Evolutionary conservation across 169 alveolate genomes (phyloP), one percentile per base, ranked within the genome.

Genomic region (Plasmodium malariae): DNA sequence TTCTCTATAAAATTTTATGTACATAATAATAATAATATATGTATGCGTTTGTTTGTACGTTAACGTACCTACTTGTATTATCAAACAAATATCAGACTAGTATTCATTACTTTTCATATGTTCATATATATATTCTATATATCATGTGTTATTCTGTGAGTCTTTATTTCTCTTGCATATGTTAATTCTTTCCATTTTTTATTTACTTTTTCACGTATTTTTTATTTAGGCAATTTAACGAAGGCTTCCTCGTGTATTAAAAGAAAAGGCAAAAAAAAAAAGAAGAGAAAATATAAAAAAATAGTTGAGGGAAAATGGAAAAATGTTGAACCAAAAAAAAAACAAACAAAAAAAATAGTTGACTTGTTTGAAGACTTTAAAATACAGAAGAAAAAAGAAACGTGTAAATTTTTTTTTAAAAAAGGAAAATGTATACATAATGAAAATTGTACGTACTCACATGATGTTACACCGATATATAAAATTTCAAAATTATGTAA

Each of bases 401-500:
- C 92, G 17, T 94, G 96, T 90, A 94, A 90, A 48, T 94, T 60
- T 86, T 94, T 68, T 89, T 94, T 92, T 78, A 86, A 88, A 45
- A 86, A 76, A 45, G 96, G 95, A 36, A 65, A 74, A 43, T 94
- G 96, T 60, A 70, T 88, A 7, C 95, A 94, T 83, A 93, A 93
- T 14, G 93, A 83, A 28, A 60, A 73, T 2, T 94, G 96, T 72
- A 45, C 59, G 21, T 94, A 88, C 83, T 94, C 96, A 19, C 96
- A 94, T 86, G 95, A 92, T 68, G 94, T 94, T 65, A 78, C 74
- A 21, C 96, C 96, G n/a, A 68, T 94, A 36, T 90, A 93, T 63
- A 94, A 94, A 90, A 93, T 92, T n/a, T 87, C 94, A 32, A 94
- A 94, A 49, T 69, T 94, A 62, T 94, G 96, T 48, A 92, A 92